A percentile compares a stretch with the other conserved stretches of the same genome.
phyloP scores from a whole-genome alignment of 1,284 basidiomycete genomes.

The Pulveroboletus sp. region DNA sequence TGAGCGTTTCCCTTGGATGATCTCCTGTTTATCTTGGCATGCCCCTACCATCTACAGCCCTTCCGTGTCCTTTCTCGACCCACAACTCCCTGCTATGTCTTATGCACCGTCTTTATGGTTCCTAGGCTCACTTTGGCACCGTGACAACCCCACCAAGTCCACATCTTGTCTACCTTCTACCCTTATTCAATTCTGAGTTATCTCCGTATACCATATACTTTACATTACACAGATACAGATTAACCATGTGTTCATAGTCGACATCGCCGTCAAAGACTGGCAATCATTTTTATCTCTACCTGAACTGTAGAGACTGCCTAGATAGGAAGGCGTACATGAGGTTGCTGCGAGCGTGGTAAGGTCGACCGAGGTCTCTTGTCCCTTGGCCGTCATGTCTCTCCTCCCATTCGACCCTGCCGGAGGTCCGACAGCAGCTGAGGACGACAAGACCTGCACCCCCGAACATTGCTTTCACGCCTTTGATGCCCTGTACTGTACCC shows the following conservation, averaged over 20 bases:
- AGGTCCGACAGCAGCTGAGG: slow-evolving; percentile 35
- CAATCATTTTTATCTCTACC: slow-evolving; percentile 6
- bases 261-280: slow-evolving; percentile 12
- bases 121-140: slow-evolving; percentile 26
- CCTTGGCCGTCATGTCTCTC: slow-evolving; percentile 47
- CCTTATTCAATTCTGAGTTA: slow-evolving; percentile 40
- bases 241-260: slow-evolving; percentile 41
- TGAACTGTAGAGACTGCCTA: slow-evolving; percentile 16
- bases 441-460: slow-evolving; percentile 53
- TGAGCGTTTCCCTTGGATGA: slow-evolving; percentile 24
- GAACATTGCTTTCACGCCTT: slow-evolving; percentile 82
- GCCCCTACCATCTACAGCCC: slow-evolving; percentile 21
- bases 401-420: slow-evolving; percentile 46
- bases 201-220: slow-evolving; percentile 43
- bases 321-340: slow-evolving; percentile 31
- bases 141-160: slow-evolving; percentile 17
- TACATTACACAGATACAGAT: slow-evolving; percentile 41
- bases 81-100: slow-evolving; percentile 31
- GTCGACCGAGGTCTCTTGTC: slow-evolving; percentile 19
- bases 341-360: background rate
- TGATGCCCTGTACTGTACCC: slow-evolving; percentile 73
- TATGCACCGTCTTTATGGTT: slow-evolving; percentile 30
- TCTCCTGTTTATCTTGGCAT: slow-evolving; percentile 16
- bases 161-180: slow-evolving; percentile 31
- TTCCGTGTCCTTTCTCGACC: slow-evolving; percentile 6